Evolutionary conservation across 176 grass and related monocot genomes (phyloP).

Genomic region (Aegilops longissima): DNA sequence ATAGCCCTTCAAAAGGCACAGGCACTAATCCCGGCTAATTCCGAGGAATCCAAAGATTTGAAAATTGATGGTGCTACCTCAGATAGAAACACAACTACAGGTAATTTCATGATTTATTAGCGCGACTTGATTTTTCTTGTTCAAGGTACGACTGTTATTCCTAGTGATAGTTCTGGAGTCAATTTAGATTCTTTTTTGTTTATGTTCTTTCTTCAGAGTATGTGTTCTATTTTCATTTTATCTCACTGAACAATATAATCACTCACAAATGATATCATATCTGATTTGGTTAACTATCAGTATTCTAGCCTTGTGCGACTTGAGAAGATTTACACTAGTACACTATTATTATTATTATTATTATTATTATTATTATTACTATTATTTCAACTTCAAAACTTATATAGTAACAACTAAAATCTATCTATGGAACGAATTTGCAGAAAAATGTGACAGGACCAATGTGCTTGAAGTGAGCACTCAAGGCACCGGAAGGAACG

Average conservation of each 20-base stretch:
- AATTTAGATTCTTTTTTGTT: neutral
- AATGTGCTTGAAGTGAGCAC: constrained; percentile 1
- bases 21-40: constrained; percentile 21
- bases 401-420: neutral
- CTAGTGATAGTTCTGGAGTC: neutral
- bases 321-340: too few species aligned
- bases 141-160: neutral
- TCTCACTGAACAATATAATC: too few species aligned
- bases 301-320: too few species aligned
- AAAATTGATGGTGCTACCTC: neutral
- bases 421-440: neutral
- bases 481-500: constrained; percentile 23
- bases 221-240: too few species aligned
- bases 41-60: constrained; percentile 17
- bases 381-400: neutral
- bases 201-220: neutral
- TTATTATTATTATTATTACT: neutral
- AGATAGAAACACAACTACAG: constrained; percentile 13
- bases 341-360: neutral
- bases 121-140: neutral
- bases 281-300: too few species aligned
- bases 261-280: too few species aligned
- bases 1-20: constrained; percentile 63
- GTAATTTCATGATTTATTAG: constrained; percentile 27
- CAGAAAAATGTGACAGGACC: constrained; percentile 18